Evolutionary conservation across 805 yeast genomes (phyloP).

Genomic region (Cyberlindnera saturnus): DNA sequence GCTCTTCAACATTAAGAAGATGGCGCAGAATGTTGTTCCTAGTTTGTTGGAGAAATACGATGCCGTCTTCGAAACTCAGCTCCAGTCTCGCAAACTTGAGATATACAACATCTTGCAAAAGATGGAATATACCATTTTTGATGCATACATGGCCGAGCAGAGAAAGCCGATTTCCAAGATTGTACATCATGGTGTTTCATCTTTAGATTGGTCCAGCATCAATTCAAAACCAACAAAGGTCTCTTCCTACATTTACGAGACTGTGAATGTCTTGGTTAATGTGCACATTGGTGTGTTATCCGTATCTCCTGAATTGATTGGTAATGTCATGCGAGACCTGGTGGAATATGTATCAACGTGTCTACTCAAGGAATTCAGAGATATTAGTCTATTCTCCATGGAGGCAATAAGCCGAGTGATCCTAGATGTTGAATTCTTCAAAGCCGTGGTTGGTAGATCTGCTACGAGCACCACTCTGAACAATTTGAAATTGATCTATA

Average conservation of each 20-base stretch:
- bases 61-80: slow-evolving; percentile 38
- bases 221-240: slow-evolving; percentile 32
- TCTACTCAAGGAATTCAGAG: slow-evolving; percentile 34
- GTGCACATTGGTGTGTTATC: slow-evolving; percentile 46
- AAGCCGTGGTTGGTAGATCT: slow-evolving; percentile 23
- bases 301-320: slow-evolving; percentile 41
- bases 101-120: slow-evolving; percentile 39
- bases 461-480: slow-evolving; percentile 8
- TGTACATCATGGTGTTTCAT: slow-evolving; percentile 34
- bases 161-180: slow-evolving; percentile 35
- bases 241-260: slow-evolving; percentile 42
- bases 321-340: slow-evolving; percentile 39
- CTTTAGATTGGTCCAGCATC: slow-evolving; percentile 37
- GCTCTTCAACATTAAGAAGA: slow-evolving; percentile 45
- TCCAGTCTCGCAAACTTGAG: slow-evolving; percentile 37
- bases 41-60: slow-evolving; percentile 44
- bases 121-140: slow-evolving; percentile 49
- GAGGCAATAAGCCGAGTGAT: slow-evolving; percentile 46
- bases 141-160: slow-evolving; percentile 44
- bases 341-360: slow-evolving; percentile 33
- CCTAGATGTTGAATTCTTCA: slow-evolving; percentile 49
- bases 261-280: slow-evolving; percentile 40
- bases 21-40: slow-evolving; percentile 43
- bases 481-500: slow-evolving; percentile 20
- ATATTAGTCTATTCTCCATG: slow-evolving; percentile 37